Percentiles rank a stretch among this genome's conserved stretches.
phyloP scores from a whole-genome alignment of 805 yeast genomes.

The Zygoascus biomembranicola region DNA sequence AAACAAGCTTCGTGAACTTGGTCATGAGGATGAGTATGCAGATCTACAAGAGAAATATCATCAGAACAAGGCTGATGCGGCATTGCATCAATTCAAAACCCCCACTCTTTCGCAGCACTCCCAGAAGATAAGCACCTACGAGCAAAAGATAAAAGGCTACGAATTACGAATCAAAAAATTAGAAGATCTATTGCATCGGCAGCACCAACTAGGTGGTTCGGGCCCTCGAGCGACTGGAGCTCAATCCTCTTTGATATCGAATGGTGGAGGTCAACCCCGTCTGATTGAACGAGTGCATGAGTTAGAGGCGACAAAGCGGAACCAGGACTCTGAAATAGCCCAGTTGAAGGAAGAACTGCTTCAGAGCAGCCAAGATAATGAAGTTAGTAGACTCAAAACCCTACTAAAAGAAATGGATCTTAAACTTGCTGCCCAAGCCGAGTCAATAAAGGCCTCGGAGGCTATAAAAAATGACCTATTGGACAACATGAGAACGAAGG shows the following conservation, averaged over 20 bases:
- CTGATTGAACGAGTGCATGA: slow-evolving; percentile 12
- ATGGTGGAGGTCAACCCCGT: slow-evolving; percentile 2
- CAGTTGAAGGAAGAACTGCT: neutral
- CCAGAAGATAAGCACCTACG: slow-evolving; percentile 6
- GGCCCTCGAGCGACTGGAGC: neutral
- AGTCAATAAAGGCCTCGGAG: slow-evolving; percentile 20
- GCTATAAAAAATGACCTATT: slow-evolving; percentile 53
- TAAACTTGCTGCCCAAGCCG: slow-evolving; percentile 24
- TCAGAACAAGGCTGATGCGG: neutral
- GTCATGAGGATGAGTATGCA: slow-evolving; percentile 18
- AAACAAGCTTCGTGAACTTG: slow-evolving; percentile 16
- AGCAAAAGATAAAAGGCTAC: slow-evolving; percentile 50
- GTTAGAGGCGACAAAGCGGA: slow-evolving; percentile 11
- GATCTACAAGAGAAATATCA: slow-evolving; percentile 23
- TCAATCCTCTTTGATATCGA: neutral
- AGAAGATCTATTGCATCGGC: slow-evolving; percentile 70
- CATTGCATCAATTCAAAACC: neutral
- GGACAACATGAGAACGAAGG: slow-evolving; percentile 61
- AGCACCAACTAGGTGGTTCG: slow-evolving; percentile 31
- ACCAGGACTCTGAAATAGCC: neutral
- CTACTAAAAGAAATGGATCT: slow-evolving; percentile 27
- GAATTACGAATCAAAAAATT: slow-evolving; percentile 65
- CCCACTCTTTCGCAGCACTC: slow-evolving; percentile 3
- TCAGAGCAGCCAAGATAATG: neutral
- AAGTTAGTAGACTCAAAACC: neutral